Evolutionary conservation across 352 stramenopile genomes (phyloP), one percentile per base, ranked within the genome.

Genomic region (Phytophthora meadii): DNA sequence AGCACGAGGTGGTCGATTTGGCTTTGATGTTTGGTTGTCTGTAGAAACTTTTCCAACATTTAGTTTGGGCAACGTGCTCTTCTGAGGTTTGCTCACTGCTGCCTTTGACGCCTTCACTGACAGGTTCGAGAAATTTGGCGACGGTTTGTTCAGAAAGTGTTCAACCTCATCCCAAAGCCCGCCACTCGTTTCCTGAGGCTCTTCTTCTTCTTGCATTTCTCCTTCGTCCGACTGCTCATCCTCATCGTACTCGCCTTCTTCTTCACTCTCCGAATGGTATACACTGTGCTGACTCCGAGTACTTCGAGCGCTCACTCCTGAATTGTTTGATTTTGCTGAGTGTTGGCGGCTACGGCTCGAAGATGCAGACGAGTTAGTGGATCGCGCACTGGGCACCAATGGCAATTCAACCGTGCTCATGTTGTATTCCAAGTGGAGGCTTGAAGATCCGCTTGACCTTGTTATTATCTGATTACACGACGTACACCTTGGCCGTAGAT

Each of bases 131-230:
- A 90, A 68, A 54, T 70, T 90, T 3, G 85, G 85, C 14, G 82
- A 86, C 9, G 83, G 85, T 28, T 84, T 83, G 65, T 79, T 94
- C 30, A 92, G 70, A 50, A 94, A 94, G 27, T 65, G 76, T 65
- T 94, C 83, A 45, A 94, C 82, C 54, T 94, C 78, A 7, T 87
- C 77, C 81, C 85, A 94, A 3, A 93, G 58, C 12, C 70, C 63
- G 8, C 62, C 61, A 14, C 59, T 85, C 11, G 60, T 56, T 40
- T 88, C 79, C 51, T 88, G 77, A 8, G 78, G 76, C 32, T 89
- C 68, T 6, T 76, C 72, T 6, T 69, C 53, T 6, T 69, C 53
- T 11, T 70, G 37, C 1, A 25, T 11, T 4, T 45, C 46, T 24
- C 76, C 42, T 10, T 68, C 56, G 9, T 15, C 50, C 14, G 54